Conservation (phyloP, 352 stramenopile genomes). For the Bremia lactucae region DNA sequence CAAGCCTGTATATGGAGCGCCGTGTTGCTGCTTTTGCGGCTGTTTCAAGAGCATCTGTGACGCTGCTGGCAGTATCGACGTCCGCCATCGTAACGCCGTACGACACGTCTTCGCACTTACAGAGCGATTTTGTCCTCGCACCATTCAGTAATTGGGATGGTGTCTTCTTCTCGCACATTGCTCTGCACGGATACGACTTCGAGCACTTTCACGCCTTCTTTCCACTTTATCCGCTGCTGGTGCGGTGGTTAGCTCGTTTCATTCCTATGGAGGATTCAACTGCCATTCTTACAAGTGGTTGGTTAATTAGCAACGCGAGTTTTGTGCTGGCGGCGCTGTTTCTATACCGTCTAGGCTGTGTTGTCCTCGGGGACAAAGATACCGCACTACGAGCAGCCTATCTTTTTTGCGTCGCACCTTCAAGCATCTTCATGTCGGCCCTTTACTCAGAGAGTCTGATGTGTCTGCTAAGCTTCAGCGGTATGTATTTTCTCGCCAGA, state of each 20-base stretch:
- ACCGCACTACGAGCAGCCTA: constrained; percentile 51
- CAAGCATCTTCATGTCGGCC: constrained; percentile 75
- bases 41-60: constrained; percentile 34
- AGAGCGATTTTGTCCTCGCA: constrained; percentile 18
- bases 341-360: constrained; percentile 51
- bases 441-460: constrained; percentile 80
- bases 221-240: constrained; percentile 58
- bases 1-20: constrained; percentile 17
- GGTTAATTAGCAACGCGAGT: constrained; percentile 60
- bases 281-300: constrained; percentile 34
- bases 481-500: constrained; percentile 54
- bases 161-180: constrained; percentile 75
- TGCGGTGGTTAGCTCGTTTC: constrained; percentile 19
- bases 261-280: constrained; percentile 13
- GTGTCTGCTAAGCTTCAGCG: constrained; percentile 66
- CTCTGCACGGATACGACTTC: constrained; percentile 63
- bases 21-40: constrained; percentile 39
- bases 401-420: constrained; percentile 67
- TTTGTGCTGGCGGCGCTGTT: constrained; percentile 61
- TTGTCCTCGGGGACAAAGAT: constrained; percentile 44
- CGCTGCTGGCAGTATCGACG: constrained; percentile 34
- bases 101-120: constrained; percentile 50
- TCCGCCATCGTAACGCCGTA: constrained; percentile 43
- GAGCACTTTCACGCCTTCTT: constrained; percentile 84
- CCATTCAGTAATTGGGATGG: constrained; percentile 77